Evolutionary conservation across 768 basidiomycete species (phyloP).

Genomic region (Panaeolus cyanescens): DNA sequence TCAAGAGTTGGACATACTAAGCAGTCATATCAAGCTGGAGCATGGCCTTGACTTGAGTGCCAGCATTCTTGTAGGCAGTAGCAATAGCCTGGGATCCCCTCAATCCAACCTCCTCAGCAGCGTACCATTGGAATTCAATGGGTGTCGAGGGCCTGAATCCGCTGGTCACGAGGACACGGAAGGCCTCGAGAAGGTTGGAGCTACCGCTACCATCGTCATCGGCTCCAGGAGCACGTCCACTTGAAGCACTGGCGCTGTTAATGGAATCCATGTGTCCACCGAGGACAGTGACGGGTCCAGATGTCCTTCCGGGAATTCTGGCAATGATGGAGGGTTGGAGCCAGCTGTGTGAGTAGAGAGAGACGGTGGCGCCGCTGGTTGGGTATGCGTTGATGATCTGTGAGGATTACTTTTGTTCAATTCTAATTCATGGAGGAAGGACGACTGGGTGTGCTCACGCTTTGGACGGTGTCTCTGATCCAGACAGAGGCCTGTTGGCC

Average conservation of each 20-base stretch:
- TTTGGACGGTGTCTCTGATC: conserved; percentile 28
- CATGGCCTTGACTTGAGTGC: conserved; percentile 41
- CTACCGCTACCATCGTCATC: conserved; percentile 49
- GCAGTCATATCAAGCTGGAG: conserved; percentile 49
- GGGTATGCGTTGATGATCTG: conserved; percentile 23
- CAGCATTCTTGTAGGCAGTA: conserved; percentile 42
- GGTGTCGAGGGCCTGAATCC: conserved; percentile 38
- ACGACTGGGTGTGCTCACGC: conserved; percentile 13
- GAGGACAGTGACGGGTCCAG: conserved; percentile 32
- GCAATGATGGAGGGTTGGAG: conserved; percentile 33
- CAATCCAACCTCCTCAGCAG: conserved; percentile 44
- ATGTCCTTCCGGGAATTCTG: conserved; percentile 29
- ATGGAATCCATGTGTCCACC: conserved; percentile 43
- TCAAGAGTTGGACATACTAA: conserved; percentile 23
- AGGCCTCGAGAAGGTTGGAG: conserved; percentile 42
- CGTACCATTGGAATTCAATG: conserved; percentile 47
- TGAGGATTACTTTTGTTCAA: background rate
- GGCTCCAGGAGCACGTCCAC: conserved; percentile 46
- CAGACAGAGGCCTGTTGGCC: conserved; percentile 34
- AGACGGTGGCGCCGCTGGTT: conserved; percentile 24
- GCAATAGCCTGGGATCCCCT: conserved; percentile 55
- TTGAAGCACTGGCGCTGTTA: conserved; percentile 30
- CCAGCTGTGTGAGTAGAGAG: conserved; percentile 32
- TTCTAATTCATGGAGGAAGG: background rate
- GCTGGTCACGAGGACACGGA: conserved; percentile 34